Percentiles rank a stretch among this genome's conserved stretches.
These are phyloP conservation scores for Xylaria sp. DNA, from an alignment of 2,329 filamentous ascomycete genomes.

Conservation along the genomic window DNA sequence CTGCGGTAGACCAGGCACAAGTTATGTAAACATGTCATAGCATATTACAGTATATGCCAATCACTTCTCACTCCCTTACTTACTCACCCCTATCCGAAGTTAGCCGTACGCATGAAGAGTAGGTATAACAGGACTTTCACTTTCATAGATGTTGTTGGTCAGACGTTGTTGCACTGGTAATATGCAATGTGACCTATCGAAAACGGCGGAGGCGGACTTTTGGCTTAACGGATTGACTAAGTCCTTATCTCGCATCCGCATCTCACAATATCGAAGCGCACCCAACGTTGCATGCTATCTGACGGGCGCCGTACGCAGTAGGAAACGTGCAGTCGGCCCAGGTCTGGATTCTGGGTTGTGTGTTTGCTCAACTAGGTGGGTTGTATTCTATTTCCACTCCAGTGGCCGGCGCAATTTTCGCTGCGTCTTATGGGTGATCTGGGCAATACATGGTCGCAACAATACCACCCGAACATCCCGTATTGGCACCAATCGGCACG, in stretches of 20 bases:
- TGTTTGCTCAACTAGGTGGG: background rate
- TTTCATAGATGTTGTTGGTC: background rate
- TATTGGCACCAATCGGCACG: background rate
- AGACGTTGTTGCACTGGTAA: background rate
- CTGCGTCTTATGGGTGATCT: constrained; percentile 4
- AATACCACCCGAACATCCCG: background rate
- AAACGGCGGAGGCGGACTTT: background rate
- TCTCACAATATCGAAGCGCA: background rate
- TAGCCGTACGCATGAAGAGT: background rate
- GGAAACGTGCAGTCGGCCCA: background rate
- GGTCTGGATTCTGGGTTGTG: background rate
- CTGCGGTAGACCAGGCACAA: background rate
- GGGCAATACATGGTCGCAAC: constrained; percentile 3
- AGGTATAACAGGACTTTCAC: background rate
- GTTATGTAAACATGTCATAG: too few species aligned
- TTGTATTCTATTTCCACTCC: background rate
- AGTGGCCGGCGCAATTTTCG: background rate
- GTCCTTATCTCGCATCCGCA: background rate
- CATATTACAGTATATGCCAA: too few species aligned
- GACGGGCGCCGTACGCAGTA: background rate
- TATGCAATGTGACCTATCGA: background rate
- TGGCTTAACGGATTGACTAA: background rate
- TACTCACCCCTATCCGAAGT: too few species aligned
- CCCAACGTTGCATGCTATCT: background rate
- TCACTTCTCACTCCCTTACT: too few species aligned